Evolutionary conservation across 1,139 yeast genomes (phyloP), one percentile per base, ranked within the genome.

Genomic region (Candida sanyaensis): DNA sequence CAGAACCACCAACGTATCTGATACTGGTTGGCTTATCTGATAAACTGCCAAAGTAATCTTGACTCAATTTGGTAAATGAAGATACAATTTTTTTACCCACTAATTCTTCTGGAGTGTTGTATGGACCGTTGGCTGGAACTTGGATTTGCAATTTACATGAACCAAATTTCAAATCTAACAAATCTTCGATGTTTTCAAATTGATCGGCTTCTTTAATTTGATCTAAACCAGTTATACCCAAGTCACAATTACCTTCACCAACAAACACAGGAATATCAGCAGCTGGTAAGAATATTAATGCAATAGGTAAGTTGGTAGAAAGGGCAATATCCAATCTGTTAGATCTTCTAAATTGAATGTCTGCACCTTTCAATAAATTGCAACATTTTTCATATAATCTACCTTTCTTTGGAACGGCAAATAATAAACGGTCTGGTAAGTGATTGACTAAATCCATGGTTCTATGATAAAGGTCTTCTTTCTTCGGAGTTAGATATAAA

Each of bases 341-440:
- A 40, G 95, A 88, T 61, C 98, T 78, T 72, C 89, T 85, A 73
- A 93, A 93, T 63, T 90, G 89, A 59, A 93, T 87, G 67, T 93
- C 99, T 2, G 96, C 87, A 26, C 98, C 98, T 51, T 81, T 83
- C 56, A 93, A 78, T 54, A 93, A 79, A 49, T 79, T 79, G 52
- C 90, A 81, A 63, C 96, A 88, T 70, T 89, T 89, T 65, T 91
- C 96, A 65, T 92, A 89, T 50, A 93, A 81, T 65, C 99, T 83
- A 41, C 99, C 99, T 86, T 93, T 86, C 80, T 93, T 93, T 47
- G 99, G 99, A 49, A 93, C 96, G 5, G 99, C 99, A 70, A 93
- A 92, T 49, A 93, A 77, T 55, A 93, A 80, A 64, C 97, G 83
- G 68, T 93, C 99, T 49, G 85, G 89, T 56, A 93, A 79, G 78